A percentile compares a stretch with the other conserved stretches of the same genome.
Evolutionary conservation across 352 stramenopile genomes (phyloP).

Genomic region (Bremia lactucae): DNA sequence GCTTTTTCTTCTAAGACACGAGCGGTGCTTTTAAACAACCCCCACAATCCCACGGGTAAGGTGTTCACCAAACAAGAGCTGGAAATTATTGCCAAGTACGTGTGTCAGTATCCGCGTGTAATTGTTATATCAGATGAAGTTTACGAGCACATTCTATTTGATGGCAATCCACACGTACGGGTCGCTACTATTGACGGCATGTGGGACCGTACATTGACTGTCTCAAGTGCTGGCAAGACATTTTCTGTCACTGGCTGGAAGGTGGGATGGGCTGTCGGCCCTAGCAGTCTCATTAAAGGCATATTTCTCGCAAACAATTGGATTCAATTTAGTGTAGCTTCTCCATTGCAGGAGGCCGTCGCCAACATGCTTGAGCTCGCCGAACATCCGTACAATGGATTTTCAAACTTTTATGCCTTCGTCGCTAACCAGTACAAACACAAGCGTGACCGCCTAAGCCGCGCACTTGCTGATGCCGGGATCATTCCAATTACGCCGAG

Average conservation of each 20-base stretch:
- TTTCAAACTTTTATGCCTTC: conserved; percentile 71
- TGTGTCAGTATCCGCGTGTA: conserved; percentile 68
- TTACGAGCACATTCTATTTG: conserved; percentile 95
- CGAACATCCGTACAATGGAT: conserved; percentile 58
- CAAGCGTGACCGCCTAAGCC: conserved; percentile 53
- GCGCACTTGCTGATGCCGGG: conserved; percentile 39
- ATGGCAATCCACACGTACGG: conserved; percentile 53
- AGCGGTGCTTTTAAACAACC: conserved; percentile 94
- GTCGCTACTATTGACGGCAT: conserved; percentile 77
- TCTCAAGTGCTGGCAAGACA: conserved; percentile 88
- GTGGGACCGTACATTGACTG: conserved; percentile 79
- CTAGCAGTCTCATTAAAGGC: conserved; percentile 53
- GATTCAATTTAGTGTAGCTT: conserved; percentile 81
- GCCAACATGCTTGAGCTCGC: conserved; percentile 67
- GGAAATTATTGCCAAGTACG: conserved; percentile 85
- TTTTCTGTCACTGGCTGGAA: conserved; percentile 91
- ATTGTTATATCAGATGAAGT: conserved; percentile 97
- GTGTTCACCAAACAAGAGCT: conserved; percentile 93
- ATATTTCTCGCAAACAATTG: conserved; percentile 79
- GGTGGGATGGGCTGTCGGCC: conserved; percentile 87
- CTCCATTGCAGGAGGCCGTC: conserved; percentile 79
- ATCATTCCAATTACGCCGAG: conserved; percentile 53
- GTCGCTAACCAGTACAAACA: conserved; percentile 63
- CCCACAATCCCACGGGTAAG: conserved; percentile 98
- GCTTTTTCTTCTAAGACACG: conserved; percentile 89